phyloP scores from a whole-genome alignment of 441 rosid genomes.

The Isatis lusitanica region DNA sequence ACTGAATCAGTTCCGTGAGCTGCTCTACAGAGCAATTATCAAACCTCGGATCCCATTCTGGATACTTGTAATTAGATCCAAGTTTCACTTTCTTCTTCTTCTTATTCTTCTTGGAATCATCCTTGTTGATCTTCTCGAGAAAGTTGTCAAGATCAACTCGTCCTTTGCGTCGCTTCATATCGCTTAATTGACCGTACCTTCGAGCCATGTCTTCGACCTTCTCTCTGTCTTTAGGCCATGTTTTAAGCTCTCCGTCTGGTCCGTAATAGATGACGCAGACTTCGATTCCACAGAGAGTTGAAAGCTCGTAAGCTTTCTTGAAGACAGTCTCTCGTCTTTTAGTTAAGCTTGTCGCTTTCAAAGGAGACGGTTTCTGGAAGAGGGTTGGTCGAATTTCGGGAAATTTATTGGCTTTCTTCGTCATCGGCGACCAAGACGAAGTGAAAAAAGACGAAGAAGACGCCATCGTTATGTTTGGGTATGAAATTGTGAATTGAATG shows the following conservation, averaged over 20 bases:
- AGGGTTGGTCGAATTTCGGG: not conserved
- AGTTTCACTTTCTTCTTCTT: slow-evolving; percentile 1
- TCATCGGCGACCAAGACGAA: not conserved
- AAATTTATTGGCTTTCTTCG: not conserved
- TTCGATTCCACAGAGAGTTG: slow-evolving; percentile 28
- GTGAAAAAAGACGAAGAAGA: slow-evolving; percentile 12
- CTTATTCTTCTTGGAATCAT: not conserved
- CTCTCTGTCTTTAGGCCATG: slow-evolving; percentile 35
- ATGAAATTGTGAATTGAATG: slow-evolving; percentile 10
- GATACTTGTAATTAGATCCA: slow-evolving; percentile 14
- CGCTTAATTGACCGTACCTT: slow-evolving; percentile 20
- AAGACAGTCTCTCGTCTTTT: slow-evolving; percentile 30
- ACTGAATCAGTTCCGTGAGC: slow-evolving; percentile 1
- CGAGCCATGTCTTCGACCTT: slow-evolving; percentile 20
- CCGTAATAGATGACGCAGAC: slow-evolving; percentile 33
- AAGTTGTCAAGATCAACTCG: slow-evolving; percentile 8
- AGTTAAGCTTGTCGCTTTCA: not conserved
- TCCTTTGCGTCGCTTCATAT: slow-evolving; percentile 22
- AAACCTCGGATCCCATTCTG: slow-evolving; percentile 31
- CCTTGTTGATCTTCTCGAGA: slow-evolving; percentile 5
- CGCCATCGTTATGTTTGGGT: slow-evolving; percentile 5
- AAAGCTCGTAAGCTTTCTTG: slow-evolving; percentile 36
- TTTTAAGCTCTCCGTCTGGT: slow-evolving; percentile 26
- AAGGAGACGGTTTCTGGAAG: slow-evolving; percentile 2
- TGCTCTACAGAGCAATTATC: slow-evolving; percentile 23